phyloP scores from a whole-genome alignment of 768 basidiomycete species.

The Psilocybe azurescens region DNA sequence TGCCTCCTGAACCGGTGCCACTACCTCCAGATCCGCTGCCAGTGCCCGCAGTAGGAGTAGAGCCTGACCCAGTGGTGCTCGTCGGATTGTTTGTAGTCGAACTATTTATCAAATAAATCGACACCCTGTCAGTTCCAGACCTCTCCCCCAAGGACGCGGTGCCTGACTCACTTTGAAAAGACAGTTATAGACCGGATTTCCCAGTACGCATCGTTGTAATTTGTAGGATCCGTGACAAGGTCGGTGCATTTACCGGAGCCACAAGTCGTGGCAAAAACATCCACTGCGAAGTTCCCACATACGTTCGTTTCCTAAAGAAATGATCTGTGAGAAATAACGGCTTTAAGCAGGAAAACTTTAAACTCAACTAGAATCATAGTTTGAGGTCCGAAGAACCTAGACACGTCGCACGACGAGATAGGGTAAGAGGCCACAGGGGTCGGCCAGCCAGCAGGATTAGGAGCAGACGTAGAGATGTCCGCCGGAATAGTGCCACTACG shows the following conservation, averaged over 20 bases:
- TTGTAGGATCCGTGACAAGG: constrained; percentile 5
- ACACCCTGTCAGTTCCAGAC: background rate
- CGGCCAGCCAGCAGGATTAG: constrained; percentile 6
- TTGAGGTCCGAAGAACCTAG: constrained; percentile 1
- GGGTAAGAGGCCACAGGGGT: constrained; percentile 4
- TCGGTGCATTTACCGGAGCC: constrained; percentile 5
- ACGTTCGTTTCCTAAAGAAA: constrained; percentile 11
- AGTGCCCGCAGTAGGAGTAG: background rate
- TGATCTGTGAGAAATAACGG: background rate
- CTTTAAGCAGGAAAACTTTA: background rate
- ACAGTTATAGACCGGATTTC: constrained; percentile 12
- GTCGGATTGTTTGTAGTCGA: background rate
- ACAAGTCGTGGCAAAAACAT: constrained; percentile 8
- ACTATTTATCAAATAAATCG: background rate
- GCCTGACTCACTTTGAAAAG: constrained; percentile 13
- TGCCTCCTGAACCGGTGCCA: background rate
- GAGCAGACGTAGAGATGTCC: background rate
- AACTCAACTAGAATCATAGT: constrained; percentile 2
- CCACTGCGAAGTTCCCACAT: constrained; percentile 15
- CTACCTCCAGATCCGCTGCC: background rate
- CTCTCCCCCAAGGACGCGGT: background rate
- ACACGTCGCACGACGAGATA: background rate
- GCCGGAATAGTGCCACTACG: constrained; percentile 1
- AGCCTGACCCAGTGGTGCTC: background rate
- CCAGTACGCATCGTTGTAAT: constrained; percentile 9